These are phyloP conservation scores for Clavispora santaluciae DNA, from an alignment of 805 yeast genomes.

Conservation along the genomic window DNA sequence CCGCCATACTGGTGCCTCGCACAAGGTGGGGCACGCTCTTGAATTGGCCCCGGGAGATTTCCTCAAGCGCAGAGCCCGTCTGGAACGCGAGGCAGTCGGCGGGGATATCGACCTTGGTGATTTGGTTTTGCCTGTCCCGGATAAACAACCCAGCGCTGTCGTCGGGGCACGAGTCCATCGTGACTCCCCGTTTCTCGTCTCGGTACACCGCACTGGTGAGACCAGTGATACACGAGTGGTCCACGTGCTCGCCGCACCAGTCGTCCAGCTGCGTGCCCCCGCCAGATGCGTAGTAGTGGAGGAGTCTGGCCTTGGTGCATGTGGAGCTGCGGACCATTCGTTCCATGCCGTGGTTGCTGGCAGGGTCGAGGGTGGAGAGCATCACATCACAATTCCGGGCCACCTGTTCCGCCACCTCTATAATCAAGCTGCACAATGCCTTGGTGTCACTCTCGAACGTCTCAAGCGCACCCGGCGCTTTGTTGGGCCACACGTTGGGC, in stretches of 20 bases:
- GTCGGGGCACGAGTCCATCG: constrained; percentile 36
- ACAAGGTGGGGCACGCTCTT: constrained; percentile 59
- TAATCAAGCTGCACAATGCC: constrained; percentile 39
- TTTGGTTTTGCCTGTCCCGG: constrained; percentile 37
- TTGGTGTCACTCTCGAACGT: constrained; percentile 35
- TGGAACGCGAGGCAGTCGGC: constrained; percentile 55
- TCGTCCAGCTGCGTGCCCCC: constrained; percentile 21
- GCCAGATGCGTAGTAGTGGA: constrained; percentile 46
- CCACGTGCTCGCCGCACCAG: constrained; percentile 63
- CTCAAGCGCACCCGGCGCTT: constrained; percentile 16
- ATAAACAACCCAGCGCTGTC: constrained; percentile 48
- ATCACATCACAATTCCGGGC: constrained; percentile 52
- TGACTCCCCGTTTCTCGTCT: constrained; percentile 30
- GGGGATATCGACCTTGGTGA: constrained; percentile 51
- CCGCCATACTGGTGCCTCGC: constrained; percentile 33
- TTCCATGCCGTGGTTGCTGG: constrained; percentile 35
- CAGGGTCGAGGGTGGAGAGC: constrained; percentile 21
- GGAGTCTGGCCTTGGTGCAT: constrained; percentile 52
- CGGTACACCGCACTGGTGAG: constrained; percentile 51
- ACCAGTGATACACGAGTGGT: constrained; percentile 58
- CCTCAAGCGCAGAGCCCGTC: constrained; percentile 54
- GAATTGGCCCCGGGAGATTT: constrained; percentile 43
- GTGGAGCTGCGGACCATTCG: constrained; percentile 45
- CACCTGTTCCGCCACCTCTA: constrained; percentile 43
- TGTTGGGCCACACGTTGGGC: constrained; percentile 50